These are phyloP conservation scores for Pseudoperonospora humuli DNA, from an alignment of 352 stramenopile genomes.

Conservation along the genomic window DNA sequence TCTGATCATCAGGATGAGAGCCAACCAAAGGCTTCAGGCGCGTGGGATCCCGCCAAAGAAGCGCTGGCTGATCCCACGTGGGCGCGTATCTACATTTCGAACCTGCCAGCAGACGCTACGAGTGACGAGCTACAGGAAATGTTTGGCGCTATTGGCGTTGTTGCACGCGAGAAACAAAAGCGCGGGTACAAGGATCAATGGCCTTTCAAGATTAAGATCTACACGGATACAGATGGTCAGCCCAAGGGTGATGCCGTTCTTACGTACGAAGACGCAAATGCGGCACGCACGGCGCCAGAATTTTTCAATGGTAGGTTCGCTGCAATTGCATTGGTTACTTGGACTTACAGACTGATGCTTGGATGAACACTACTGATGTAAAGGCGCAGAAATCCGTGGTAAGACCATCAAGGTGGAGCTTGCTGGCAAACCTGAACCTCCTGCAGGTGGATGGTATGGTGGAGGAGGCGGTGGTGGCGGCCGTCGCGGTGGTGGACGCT, in stretches of 20 bases:
- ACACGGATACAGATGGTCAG: slow-evolving; percentile 60
- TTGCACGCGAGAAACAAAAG: slow-evolving; percentile 83
- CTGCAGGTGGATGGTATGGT: slow-evolving; percentile 60
- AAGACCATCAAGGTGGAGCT: slow-evolving; percentile 85
- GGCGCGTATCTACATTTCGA: slow-evolving; percentile 85
- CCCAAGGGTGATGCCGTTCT: slow-evolving; percentile 81
- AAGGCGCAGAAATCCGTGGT: slow-evolving; percentile 63
- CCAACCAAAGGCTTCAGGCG: slow-evolving; percentile 31
- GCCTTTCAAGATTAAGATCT: slow-evolving; percentile 89
- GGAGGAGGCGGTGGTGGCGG: slow-evolving; percentile 35
- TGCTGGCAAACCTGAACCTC: slow-evolving; percentile 72
- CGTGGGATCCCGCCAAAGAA: slow-evolving; percentile 70
- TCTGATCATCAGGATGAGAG: slow-evolving; percentile 14
- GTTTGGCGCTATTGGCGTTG: slow-evolving; percentile 76
- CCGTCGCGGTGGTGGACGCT: slow-evolving; percentile 30
- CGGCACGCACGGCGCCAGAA: slow-evolving; percentile 61
- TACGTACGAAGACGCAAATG: slow-evolving; percentile 82
- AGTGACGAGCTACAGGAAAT: slow-evolving; percentile 78
- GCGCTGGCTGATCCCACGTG: slow-evolving; percentile 72
- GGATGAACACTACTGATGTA: not conserved
- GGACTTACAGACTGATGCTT: not conserved
- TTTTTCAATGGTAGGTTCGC: slow-evolving; percentile 70
- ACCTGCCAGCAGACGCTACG: slow-evolving; percentile 67
- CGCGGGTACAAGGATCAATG: slow-evolving; percentile 85
- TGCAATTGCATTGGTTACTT: slow-evolving; percentile 4